A percentile compares a stretch with the other conserved stretches of the same genome.
Evolutionary conservation across 129 eudicot species (phyloP).

Genomic region (Ambrosia trifida): DNA sequence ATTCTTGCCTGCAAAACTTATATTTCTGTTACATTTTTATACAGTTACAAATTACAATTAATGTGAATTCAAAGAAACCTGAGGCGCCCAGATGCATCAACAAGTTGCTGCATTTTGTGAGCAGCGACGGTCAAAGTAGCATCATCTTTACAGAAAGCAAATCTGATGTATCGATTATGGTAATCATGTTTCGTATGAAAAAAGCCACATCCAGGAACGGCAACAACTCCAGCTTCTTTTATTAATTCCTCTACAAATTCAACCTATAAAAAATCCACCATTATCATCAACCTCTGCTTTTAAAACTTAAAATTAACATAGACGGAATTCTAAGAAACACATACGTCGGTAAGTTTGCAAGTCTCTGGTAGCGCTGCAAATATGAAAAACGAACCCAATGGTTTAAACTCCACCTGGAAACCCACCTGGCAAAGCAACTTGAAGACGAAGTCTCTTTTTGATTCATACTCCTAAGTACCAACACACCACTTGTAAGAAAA

Average conservation of each 20-base stretch:
- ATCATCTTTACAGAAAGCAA: constrained; percentile 82
- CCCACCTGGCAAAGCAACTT: constrained; percentile 66
- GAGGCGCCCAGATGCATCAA: constrained; percentile 50
- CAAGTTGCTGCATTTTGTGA: constrained; percentile 47
- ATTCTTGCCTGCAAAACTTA: background rate
- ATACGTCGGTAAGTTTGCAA: constrained; percentile 70
- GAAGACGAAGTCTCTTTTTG: constrained; percentile 62
- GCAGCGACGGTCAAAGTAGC: constrained; percentile 75
- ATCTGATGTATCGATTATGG: constrained; percentile 53
- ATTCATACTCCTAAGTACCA: constrained; percentile 65
- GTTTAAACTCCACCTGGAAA: constrained; percentile 51
- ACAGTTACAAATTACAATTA: background rate
- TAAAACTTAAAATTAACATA: background rate
- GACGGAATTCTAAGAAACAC: constrained; percentile 23
- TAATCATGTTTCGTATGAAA: constrained; percentile 49
- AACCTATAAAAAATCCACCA: constrained; percentile 41
- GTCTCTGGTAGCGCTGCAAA: constrained; percentile 73
- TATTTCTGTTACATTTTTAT: background rate
- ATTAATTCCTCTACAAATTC: constrained; percentile 86
- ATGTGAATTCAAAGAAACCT: constrained; percentile 44
- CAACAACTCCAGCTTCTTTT: constrained; percentile 91
- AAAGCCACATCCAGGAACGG: constrained; percentile 96
- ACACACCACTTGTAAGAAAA: constrained; percentile 12
- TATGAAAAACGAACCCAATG: constrained; percentile 82
- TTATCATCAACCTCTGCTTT: background rate